Base-by-base conservation (phyloP, 2,329 filamentous ascomycete species). In the Penicillium sp. region DNA sequence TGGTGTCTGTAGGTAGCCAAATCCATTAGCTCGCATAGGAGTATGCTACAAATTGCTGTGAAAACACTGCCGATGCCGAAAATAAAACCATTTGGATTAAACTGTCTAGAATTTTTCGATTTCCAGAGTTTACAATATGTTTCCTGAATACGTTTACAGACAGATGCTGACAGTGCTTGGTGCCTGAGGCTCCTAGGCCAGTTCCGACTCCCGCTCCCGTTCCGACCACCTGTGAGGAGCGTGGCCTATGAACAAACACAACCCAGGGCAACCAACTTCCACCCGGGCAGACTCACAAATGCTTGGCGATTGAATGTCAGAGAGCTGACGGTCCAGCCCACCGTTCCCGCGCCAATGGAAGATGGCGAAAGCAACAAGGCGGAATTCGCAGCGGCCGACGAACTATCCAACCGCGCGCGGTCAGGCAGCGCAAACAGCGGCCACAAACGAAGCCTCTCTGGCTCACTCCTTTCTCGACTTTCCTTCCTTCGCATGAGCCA, bases 381-480 rank as follows among this genome's bases (percentile, higher is more conserved):
- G 58, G 61, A 58, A 59, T 61, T 65, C 60, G 59, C 62, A 54
- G 46, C 59, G 45, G 59, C 59, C 54, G 53, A 64, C 52, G 53
- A 49, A 52, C 55, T 56, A 51, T 50, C 65, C 32, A 64, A 61
- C 49, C 65, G 68, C 46, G 42, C 63, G 34, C 70, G 67, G 50
- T 68, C 70, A 12, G 62, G 64, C 60, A 68, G 58, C 64, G 55
- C 68, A 65, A 64, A 58, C 60, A 69, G 59, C 56, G 63, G 68
- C 46, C 76, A 83, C 68, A 77, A 75, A 65, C 78, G 83, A 67
- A 84, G 75, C 62, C 72, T 82, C 44, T 88, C 85, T 21, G 84
- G 84, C 27, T 83, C 84, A 52, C 77, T 92, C 36, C 75, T 93
- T 24, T 86, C 87, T 33, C 84, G 82, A 58, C 77, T 93, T 46